These are phyloP conservation scores for Malassezia caprae DNA, from an alignment of 1,284 basidiomycete genomes.

Conservation along the genomic window DNA sequence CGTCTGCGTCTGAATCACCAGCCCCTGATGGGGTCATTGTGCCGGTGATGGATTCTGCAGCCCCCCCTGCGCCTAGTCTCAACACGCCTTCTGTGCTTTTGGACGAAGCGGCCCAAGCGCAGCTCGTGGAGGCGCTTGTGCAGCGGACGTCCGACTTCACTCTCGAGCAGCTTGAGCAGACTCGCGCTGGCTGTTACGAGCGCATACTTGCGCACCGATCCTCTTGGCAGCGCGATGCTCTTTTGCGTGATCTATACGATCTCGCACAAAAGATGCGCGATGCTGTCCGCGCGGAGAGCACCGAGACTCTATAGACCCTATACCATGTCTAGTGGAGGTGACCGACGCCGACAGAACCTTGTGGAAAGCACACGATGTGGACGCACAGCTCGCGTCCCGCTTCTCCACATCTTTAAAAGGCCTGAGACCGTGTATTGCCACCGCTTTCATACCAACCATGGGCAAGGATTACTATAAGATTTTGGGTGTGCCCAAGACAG, in stretches of 20 bases:
- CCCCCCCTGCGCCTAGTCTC: not conserved
- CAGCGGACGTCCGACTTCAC: conserved; percentile 22
- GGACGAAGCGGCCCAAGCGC: conserved; percentile 6
- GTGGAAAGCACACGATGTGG: conserved; percentile 14
- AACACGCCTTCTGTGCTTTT: conserved; percentile 22
- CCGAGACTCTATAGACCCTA: not conserved
- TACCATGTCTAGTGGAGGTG: not conserved
- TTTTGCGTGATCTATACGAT: conserved; percentile 51
- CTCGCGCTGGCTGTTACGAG: conserved; percentile 71
- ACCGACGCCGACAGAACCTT: conserved; percentile 10
- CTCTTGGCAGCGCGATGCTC: conserved; percentile 68
- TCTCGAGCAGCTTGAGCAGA: conserved; percentile 82
- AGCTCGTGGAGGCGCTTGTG: conserved; percentile 20
- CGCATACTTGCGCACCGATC: conserved; percentile 67
- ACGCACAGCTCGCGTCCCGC: not conserved
- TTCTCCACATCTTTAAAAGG: conserved; percentile 5
- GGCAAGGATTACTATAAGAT: conserved; percentile 48
- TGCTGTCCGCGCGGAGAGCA: not conserved
- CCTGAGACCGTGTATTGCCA: not conserved
- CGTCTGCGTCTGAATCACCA: not conserved
- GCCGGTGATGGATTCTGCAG: not conserved
- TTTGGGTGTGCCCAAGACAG: conserved; percentile 40
- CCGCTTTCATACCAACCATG: conserved; percentile 20
- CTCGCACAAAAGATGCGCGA: conserved; percentile 11
- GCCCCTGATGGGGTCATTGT: conserved; percentile 8